phyloP scores from a whole-genome alignment of 2,329 filamentous ascomycete species.

The Daldinia sp. region DNA sequence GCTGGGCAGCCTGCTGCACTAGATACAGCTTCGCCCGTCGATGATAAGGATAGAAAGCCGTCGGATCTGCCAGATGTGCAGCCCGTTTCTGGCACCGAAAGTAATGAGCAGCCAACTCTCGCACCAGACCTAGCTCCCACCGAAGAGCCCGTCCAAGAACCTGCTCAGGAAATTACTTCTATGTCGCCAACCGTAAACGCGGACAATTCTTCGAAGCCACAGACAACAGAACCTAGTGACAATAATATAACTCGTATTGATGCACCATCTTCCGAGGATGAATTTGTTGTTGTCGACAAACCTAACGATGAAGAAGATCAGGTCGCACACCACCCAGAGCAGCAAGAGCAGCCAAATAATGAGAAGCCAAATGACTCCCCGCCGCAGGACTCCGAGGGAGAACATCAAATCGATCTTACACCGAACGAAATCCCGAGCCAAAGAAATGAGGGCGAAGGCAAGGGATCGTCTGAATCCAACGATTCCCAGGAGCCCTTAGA shows the following conservation, averaged over 20 bases:
- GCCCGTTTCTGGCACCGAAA: background rate
- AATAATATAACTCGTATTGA: background rate
- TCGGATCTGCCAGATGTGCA: background rate
- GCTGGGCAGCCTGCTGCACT: background rate
- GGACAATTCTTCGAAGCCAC: background rate
- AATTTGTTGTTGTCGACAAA: background rate
- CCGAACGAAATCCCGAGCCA: background rate
- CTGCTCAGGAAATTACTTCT: background rate
- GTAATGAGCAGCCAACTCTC: background rate
- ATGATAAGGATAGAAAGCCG: background rate
- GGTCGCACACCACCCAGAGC: background rate
- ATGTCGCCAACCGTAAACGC: background rate
- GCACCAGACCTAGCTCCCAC: background rate
- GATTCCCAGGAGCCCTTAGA: background rate
- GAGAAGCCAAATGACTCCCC: background rate
- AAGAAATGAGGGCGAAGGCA: background rate
- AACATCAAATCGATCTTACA: background rate
- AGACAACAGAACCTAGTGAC: background rate
- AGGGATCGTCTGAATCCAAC: background rate
- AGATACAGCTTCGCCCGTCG: background rate
- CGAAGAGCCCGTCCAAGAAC: background rate
- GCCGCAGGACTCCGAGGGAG: background rate
- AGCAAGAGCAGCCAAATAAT: background rate
- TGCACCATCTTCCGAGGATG: background rate
- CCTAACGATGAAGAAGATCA: background rate